Evolutionary conservation across 1,284 basidiomycete species (phyloP).

Genomic region (Ustilago esculenta): DNA sequence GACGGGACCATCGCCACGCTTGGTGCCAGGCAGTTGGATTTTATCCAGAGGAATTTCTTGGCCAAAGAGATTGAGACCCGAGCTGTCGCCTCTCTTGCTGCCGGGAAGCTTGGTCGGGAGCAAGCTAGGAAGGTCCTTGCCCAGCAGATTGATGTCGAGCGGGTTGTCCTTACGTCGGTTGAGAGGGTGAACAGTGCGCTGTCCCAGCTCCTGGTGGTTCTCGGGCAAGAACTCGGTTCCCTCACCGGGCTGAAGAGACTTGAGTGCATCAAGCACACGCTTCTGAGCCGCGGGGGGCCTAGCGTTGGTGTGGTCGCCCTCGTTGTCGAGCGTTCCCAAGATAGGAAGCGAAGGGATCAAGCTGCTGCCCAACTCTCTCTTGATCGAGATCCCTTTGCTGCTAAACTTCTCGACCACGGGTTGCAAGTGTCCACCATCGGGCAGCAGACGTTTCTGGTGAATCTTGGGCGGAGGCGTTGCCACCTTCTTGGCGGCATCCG

Average conservation of each 20-base stretch:
- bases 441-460: slow-evolving; percentile 24
- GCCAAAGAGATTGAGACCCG: slow-evolving; percentile 29
- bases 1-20: slow-evolving; percentile 4
- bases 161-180: slow-evolving; percentile 22
- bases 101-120: slow-evolving; percentile 7
- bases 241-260: slow-evolving; percentile 11
- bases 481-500: slow-evolving; percentile 31
- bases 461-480: slow-evolving; percentile 36
- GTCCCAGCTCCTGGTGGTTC: slow-evolving; percentile 32
- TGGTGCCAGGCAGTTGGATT: slow-evolving; percentile 1
- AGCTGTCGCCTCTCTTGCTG: slow-evolving; percentile 15
- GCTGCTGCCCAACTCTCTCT: slow-evolving; percentile 20
- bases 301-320: slow-evolving; percentile 38
- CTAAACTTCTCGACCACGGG: slow-evolving; percentile 25
- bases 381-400: slow-evolving; percentile 25
- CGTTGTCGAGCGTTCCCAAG: slow-evolving; percentile 37
- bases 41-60: slow-evolving; percentile 17
- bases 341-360: slow-evolving; percentile 26
- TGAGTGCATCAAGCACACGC: slow-evolving; percentile 24
- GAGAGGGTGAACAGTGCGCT: slow-evolving; percentile 29
- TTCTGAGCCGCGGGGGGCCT: slow-evolving; percentile 8
- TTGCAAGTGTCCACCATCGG: slow-evolving; percentile 4
- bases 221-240: slow-evolving; percentile 14
- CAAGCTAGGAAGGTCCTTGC: slow-evolving; percentile 7
- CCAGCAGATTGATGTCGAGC: slow-evolving; percentile 15